Percentiles rank a stretch among this genome's conserved stretches.
Conservation (phyloP, 331 rosid species). For the Acacia pycnantha region DNA sequence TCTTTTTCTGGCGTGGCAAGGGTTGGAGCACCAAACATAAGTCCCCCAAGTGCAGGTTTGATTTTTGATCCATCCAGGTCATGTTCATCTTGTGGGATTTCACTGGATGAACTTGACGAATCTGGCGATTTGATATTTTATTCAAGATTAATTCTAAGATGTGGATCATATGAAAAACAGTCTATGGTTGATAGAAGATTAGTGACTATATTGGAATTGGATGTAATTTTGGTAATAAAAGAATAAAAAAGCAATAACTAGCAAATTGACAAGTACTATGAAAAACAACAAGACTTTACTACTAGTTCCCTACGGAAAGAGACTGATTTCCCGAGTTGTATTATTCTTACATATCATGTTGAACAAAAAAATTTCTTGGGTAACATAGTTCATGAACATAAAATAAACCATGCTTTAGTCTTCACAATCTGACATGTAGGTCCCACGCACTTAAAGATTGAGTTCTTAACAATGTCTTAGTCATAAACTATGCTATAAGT, state of each 20-base stretch:
- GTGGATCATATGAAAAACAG: too few species aligned
- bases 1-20: background rate
- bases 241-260: background rate
- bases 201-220: background rate
- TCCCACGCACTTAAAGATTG: background rate
- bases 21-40: background rate
- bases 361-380: background rate
- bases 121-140: too few species aligned
- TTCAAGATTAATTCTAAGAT: too few species aligned
- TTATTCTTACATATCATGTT: background rate
- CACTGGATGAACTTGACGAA: too few species aligned
- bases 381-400: background rate
- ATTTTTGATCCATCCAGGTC: conserved; percentile 20
- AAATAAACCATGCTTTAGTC: background rate
- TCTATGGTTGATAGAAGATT: background rate
- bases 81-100: too few species aligned
- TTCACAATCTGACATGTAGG: background rate
- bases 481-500: background rate
- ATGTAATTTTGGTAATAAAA: background rate
- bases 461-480: background rate
- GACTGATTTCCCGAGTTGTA: background rate
- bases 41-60: conserved; percentile 12
- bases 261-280: too few species aligned
- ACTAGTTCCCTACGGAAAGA: background rate
- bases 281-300: background rate